A percentile compares a stretch with the other conserved stretches of the same genome.
Evolutionary conservation across 1,139 yeast genomes (phyloP).

Genomic region (Neolecta irregularis): DNA sequence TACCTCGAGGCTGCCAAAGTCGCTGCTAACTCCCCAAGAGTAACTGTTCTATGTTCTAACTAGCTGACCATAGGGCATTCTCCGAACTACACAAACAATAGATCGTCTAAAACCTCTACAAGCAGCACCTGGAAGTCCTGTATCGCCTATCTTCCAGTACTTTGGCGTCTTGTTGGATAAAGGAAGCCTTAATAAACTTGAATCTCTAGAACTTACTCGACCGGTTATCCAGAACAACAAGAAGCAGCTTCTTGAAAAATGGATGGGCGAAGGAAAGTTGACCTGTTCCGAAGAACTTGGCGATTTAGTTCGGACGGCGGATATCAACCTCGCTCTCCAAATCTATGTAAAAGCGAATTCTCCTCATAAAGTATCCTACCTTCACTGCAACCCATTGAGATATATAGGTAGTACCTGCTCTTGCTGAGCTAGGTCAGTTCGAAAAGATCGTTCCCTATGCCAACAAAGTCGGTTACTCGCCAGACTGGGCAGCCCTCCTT

Average conservation of each 20-base stretch:
- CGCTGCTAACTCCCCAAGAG: slow-evolving; percentile 85
- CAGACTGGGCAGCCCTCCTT: slow-evolving; percentile 78
- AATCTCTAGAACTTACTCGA: slow-evolving; percentile 84
- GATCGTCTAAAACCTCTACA: slow-evolving; percentile 82
- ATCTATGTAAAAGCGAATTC: slow-evolving; percentile 76
- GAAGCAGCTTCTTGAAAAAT: slow-evolving; percentile 83
- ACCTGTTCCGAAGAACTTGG: slow-evolving; percentile 93
- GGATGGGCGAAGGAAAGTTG: slow-evolving; percentile 89
- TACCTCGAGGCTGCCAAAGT: slow-evolving; percentile 88
- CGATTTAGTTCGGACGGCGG: slow-evolving; percentile 83
- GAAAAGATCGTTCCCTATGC: slow-evolving; percentile 92
- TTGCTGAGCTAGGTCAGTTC: slow-evolving; percentile 93
- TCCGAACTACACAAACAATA: slow-evolving; percentile 90
- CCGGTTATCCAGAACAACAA: slow-evolving; percentile 95
- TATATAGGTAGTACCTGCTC: slow-evolving; percentile 71
- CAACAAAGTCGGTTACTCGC: slow-evolving; percentile 73
- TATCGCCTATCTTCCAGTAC: slow-evolving; percentile 86
- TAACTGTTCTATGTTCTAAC: neutral
- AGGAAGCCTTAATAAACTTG: slow-evolving; percentile 84
- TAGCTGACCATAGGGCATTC: slow-evolving; percentile 24
- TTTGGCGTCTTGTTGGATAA: slow-evolving; percentile 83
- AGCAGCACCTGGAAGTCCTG: slow-evolving; percentile 80
- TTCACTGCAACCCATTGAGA: too few relatives aligned
- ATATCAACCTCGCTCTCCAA: slow-evolving; percentile 72
- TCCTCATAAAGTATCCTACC: slow-evolving; percentile 83